Evolutionary conservation across 2,329 filamentous ascomycete genomes (phyloP), one percentile per base, ranked within the genome.

Genomic region (Beauveria sp.): DNA sequence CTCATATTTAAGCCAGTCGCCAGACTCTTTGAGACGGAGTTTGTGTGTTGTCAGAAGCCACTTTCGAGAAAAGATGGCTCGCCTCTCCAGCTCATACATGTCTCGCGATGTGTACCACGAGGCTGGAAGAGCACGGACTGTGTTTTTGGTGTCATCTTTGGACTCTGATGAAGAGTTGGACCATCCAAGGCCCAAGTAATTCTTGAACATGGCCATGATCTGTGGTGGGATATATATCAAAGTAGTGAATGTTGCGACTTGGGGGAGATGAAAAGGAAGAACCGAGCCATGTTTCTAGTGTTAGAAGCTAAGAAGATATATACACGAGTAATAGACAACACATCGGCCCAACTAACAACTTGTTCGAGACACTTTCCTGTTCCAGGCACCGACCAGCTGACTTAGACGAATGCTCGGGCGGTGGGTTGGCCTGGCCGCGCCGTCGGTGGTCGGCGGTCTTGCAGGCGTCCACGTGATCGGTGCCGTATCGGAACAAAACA

Each of bases 1-100:
- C n/a, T 77, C 74, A 64, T 76, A 83, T 14, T 77, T 75, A 45
- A 83, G 75, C 68, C 79, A 85, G 67, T 83, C 79, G 9, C 82
- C 83, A 12, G 76, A 60, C 62, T 81, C 78, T 60, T 69, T 68
- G 49, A 83, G 72, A 61, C 79, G 75, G 57, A 74, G 73, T 64
- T 76, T 72, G 75, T 83, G 74, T 65, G 80, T 81, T 38, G 77
- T 75, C 48, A 80, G 75, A 31, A 79, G 73, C 79, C 79, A 82
- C 64, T 77, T 75, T 59, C 74, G 72, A 40, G 80, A 82, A 67
- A 81, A 82, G 66, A 81, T 79, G 45, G 79, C 76, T 18, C 80
- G 75, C 10, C 77, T 70, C 67, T 82, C 80, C 1, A 82, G 76
- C 65, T 81, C 74, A 63, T 78, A 81, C 74, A 82, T 78, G 62